Base-by-base conservation (phyloP, 441 rosid genomes). In the Bruguiera hainesii region DNA sequence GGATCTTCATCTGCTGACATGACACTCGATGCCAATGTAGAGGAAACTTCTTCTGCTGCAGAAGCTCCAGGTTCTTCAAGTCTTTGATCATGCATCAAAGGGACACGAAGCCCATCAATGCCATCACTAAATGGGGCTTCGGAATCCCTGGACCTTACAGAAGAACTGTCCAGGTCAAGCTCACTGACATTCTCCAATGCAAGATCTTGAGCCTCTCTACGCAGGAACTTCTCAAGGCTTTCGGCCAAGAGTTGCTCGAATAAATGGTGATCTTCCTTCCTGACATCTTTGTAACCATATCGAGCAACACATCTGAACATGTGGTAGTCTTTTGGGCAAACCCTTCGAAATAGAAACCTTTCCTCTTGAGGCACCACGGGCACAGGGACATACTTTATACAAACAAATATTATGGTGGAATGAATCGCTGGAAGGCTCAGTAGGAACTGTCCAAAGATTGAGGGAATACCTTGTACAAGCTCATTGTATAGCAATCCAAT, bases 351-450 rank as follows among this genome's bases (percentile, higher is more conserved):
- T 48, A 91, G 89, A 74, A 91, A 94, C 65, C 99, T 79, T 72
- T 94, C 98, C 67, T 87, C 96, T 59, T 84, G 97, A 29, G 91
- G 96, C 57, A 94, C 99, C 7, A 91, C 88, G 0, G 99, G 99
- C 46, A 91, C 83, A 3, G 98, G 99, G 21, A 94, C 94, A 62
- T 91, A 91, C 65, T 94, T 94, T 83, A 94, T 89, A 79, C 98
- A 91, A 56, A 91, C 97, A 59, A 94, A 89, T 63, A 91, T 85
- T 55, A 91, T 61, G 2, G 96, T 87, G 1, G 99, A 94, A 65
- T 94, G 98, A 64, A 94, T 85, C 0, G 99, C 98, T 1, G 98
- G 99, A n/a, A 94, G 91, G 77, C 79, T 83, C 30, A 89, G 78
- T 65, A 94, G 79, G 80, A 88, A 94, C 82, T 91, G 96, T 57